Evolutionary conservation across 2,329 filamentous ascomycete genomes (phyloP), one percentile per base, ranked within the genome.

Genomic region (Phaeophleospora eucalypticola): DNA sequence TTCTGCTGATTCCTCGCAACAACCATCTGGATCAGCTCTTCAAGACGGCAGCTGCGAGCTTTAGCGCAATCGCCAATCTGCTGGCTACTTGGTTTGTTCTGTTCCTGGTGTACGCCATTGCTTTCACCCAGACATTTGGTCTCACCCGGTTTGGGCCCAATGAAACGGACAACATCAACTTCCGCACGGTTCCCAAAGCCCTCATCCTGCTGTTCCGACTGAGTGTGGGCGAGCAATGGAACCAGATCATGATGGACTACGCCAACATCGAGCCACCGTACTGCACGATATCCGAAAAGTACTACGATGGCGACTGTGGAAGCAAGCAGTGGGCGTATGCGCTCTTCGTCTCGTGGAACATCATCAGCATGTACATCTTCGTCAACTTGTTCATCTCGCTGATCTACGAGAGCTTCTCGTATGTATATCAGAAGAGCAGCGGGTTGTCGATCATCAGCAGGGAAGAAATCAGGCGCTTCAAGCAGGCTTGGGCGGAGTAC

Each of bases 351-450:
- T 82, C 86, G 3, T 98, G 93, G 93, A 98, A 98, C 73, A 91
- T 98, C 61, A 79, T 98, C 69, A 97, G 91, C 86, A 98, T 98
- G 93, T 98, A 98, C 71, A 95, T 98, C 62, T 98, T 98, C 63
- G 91, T 97, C 64, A 96, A 91, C 63, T 73, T 98, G 64, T 98
- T 98, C 68, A 91, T 98, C 49, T 98, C 93, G 40, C 82, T 98
- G 66, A 98, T 98, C 58, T 98, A 94, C 71, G 93, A 98, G 73
- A 97, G 90, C 70, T 98, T 98, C 77, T 95, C 89, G 66, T 98
- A 98, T 63, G 93, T 98, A 54, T 98, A 97, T 66, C 94, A 98
- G 71, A 82, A 89, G 53, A 96, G 91, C 51, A 95, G 87, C 62
- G 89, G 89, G n/a, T 78, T 96, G 58, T 89, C 87, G 4, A 85